Conservation (phyloP, 306 rosid genomes). For the Delonix regia region DNA sequence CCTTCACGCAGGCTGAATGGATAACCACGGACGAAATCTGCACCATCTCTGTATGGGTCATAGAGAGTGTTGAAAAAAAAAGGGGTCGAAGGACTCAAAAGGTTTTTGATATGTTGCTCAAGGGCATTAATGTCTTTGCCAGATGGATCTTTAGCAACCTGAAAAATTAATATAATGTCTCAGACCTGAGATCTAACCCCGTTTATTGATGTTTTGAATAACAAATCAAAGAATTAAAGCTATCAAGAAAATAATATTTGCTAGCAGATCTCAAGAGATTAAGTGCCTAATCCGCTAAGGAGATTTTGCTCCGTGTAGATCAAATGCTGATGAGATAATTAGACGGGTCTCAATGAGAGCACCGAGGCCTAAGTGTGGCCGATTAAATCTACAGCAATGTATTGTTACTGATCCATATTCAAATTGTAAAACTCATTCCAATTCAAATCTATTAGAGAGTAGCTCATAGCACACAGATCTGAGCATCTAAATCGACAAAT, state of each 20-base stretch:
- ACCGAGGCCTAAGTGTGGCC: not conserved
- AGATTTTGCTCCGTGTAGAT: not conserved
- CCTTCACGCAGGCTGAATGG: slow-evolving; percentile 78
- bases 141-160: slow-evolving; percentile 83
- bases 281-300: not conserved
- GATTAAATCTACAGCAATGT: not conserved
- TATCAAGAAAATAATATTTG: slow-evolving; percentile 3
- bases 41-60: slow-evolving; percentile 73
- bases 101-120: slow-evolving; percentile 76
- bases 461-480: not conserved
- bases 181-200: slow-evolving; percentile 1
- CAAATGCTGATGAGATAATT: not conserved
- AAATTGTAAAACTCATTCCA: not conserved
- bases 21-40: slow-evolving; percentile 84
- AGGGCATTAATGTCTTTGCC: slow-evolving; percentile 76
- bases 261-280: not conserved
- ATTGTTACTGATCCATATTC: not conserved
- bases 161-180: slow-evolving; percentile 24
- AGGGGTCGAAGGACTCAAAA: slow-evolving; percentile 67
- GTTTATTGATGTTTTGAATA: not conserved
- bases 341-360: not conserved
- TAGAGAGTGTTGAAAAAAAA: slow-evolving; percentile 78
- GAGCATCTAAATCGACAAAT: not conserved
- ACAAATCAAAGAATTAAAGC: not conserved
- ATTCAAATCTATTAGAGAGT: not conserved